Evolutionary conservation across 2,329 filamentous ascomycete species (phyloP), one percentile per base, ranked within the genome.

Genomic region (Microcyclospora pomicola): DNA sequence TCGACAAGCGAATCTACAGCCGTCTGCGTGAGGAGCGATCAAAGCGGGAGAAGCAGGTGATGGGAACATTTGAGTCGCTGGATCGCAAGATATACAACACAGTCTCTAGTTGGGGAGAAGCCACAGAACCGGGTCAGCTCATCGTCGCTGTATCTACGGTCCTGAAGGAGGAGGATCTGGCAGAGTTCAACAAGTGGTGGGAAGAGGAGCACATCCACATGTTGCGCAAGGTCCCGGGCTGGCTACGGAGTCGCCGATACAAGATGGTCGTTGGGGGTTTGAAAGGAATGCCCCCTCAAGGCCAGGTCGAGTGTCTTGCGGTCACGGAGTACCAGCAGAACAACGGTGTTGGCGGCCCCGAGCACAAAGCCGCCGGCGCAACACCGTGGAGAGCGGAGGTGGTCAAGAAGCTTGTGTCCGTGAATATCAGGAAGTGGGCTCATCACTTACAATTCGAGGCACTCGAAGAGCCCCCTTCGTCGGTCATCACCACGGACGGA

Each of bases 381-480:
- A 85, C 81, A 1, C 64, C 71, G 1, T 76, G 79, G 72, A 63
- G 68, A 12, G 64, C 67, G 2, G 67, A 75, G 35, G 65, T 85
- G 28, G 71, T 73, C 49, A 58, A 61, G 14, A 71, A 75, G 27
- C 68, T 75, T 11, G 70, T 83, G 9, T 69, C 66, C 15, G 59
- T 64, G 34, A 73, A 73, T 50, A 66, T 61, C 9, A 67, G 75
- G 33, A 67, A 68, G 0, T 91, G 83, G 59, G 66, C 73, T 27
- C 72, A 87, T 44, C 82, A 83, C 58, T 87, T 91, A 58, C 77
- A 80, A 9, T 92, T 93, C 52, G 82, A 83, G 0, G 72, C 9
- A 49, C 63, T n/a, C 52, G 60, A 40, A 64, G 76, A 2, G 66
- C 69, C 2, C 71, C 88, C 42, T 63, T 85, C 82, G 0, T 82